Evolutionary conservation across 768 basidiomycete genomes (phyloP).

Genomic region (Calvatia gigantea): DNA sequence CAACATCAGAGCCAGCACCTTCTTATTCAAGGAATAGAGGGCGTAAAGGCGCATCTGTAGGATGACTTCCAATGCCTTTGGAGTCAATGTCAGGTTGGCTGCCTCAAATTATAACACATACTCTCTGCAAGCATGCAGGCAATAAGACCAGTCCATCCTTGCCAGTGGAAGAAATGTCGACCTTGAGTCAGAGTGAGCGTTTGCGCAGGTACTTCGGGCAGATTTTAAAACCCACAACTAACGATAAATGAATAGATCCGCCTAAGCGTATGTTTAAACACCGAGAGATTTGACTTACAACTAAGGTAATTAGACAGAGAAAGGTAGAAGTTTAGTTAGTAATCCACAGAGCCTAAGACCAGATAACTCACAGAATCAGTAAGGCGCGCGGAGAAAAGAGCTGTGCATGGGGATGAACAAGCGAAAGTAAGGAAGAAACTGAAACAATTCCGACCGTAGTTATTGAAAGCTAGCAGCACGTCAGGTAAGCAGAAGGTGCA

Average conservation of each 20-base stretch:
- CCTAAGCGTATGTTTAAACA: no score
- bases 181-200: conserved; percentile 24
- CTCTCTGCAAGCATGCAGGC: conserved; percentile 54
- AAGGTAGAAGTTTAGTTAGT: neutral
- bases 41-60: conserved; percentile 64
- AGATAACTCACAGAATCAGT: neutral
- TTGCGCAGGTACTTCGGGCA: neutral
- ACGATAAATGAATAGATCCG: no score
- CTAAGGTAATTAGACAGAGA: neutral
- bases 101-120: conserved; percentile 20
- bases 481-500: neutral
- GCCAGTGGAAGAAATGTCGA: conserved; percentile 49
- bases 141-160: conserved; percentile 57
- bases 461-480: conserved; percentile 47
- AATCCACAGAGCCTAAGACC: neutral
- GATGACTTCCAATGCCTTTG: conserved; percentile 34
- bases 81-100: neutral
- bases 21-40: conserved; percentile 51
- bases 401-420: neutral
- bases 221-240: conserved; percentile 27
- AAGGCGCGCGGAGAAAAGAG: conserved; percentile 4
- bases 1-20: conserved; percentile 44
- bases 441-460: conserved; percentile 38
- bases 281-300: conserved; percentile 12
- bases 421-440: neutral